Percentiles rank a stretch among this genome's conserved stretches.
These are phyloP conservation scores for Penicillium bovifimosum DNA, from an alignment of 495 filamentous ascomycete species.

Conservation along the genomic window DNA sequence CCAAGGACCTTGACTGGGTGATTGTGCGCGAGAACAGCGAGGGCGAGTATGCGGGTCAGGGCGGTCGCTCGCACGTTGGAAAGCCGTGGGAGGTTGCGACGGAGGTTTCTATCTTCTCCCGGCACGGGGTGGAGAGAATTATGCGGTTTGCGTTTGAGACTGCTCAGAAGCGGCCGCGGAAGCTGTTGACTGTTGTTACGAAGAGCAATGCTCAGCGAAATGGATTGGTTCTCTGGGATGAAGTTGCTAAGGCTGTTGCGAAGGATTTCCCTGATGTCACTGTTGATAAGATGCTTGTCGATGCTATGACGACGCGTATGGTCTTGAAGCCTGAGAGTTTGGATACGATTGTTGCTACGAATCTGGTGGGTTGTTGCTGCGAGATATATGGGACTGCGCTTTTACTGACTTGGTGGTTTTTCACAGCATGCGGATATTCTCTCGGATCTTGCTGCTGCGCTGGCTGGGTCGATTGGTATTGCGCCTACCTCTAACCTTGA, in stretches of 20 bases:
- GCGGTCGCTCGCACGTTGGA: constrained; percentile 46
- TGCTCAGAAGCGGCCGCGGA: constrained; percentile 40
- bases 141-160: constrained; percentile 54
- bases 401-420: too few relatives aligned
- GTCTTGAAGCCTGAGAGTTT: constrained; percentile 48
- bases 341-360: constrained; percentile 54
- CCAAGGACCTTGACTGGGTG: constrained; percentile 48
- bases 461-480: constrained; percentile 53
- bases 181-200: constrained; percentile 52
- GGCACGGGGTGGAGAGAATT: constrained; percentile 48
- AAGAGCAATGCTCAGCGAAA: constrained; percentile 56
- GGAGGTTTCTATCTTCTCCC: constrained; percentile 51
- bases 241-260: constrained; percentile 42
- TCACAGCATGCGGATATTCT: constrained; percentile 50
- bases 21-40: constrained; percentile 56
- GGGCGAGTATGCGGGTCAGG: constrained; percentile 54
- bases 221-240: constrained; percentile 56
- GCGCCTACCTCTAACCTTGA: constrained; percentile 61
- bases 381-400: too few relatives aligned
- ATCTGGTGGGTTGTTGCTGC: constrained; percentile 45
- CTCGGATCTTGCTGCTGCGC: constrained; percentile 51
- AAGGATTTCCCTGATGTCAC: constrained; percentile 49
- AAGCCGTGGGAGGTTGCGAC: constrained; percentile 50
- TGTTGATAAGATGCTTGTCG: constrained; percentile 54
- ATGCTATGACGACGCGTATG: constrained; percentile 56